phyloP scores from a whole-genome alignment of 306 rosid genomes.

The Sphenostylis stenocarpa region DNA sequence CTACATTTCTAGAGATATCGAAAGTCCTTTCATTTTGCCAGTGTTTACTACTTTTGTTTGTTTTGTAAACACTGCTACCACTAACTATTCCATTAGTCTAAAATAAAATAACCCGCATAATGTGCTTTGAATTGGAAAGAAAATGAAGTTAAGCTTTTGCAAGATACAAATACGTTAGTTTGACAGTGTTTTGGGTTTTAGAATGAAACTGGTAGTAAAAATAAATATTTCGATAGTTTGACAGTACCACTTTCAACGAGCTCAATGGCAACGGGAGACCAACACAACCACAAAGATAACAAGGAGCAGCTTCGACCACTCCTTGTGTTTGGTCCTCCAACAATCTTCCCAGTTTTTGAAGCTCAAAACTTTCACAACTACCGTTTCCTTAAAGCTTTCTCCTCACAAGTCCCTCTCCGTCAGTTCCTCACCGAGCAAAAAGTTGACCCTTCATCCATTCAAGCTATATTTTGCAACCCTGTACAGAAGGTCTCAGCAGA shows the following conservation, averaged over 20 bases:
- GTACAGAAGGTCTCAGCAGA: slow-evolving; percentile 25
- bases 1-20: background rate
- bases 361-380: slow-evolving; percentile 21
- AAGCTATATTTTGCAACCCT: slow-evolving; percentile 34
- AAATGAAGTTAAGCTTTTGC: background rate
- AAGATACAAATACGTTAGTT: background rate
- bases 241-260: background rate
- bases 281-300: background rate
- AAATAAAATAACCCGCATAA: background rate
- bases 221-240: background rate
- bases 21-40: background rate
- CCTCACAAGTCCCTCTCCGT: slow-evolving; percentile 35
- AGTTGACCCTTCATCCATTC: slow-evolving; percentile 25
- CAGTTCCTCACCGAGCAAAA: slow-evolving; percentile 35
- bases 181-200: background rate
- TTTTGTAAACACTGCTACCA: background rate
- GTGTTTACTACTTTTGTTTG: background rate
- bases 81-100: background rate
- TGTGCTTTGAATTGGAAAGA: background rate
- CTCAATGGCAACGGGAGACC: background rate
- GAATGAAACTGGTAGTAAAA: background rate
- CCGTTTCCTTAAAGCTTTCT: slow-evolving; percentile 35
- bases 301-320: slow-evolving; percentile 2
- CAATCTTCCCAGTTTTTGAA: background rate
- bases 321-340: slow-evolving; percentile 40